Evolutionary conservation across 2,329 filamentous ascomycete genomes (phyloP).

Genomic region (Celoporthe dispersa): DNA sequence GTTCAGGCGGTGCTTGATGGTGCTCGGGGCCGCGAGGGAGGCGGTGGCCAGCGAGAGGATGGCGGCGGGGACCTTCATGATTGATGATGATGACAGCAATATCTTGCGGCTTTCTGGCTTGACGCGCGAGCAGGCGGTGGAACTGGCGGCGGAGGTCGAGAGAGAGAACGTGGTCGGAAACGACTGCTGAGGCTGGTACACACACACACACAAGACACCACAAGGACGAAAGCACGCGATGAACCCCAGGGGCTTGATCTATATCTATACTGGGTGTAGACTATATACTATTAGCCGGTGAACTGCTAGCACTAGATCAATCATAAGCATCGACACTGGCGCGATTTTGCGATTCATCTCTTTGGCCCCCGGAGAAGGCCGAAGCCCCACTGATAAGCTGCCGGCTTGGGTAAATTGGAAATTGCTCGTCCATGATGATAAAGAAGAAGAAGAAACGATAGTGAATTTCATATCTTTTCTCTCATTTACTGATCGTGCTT

Average conservation of each 20-base stretch:
- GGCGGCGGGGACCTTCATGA: slow-evolving; percentile 15
- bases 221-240: background rate
- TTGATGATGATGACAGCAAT: background rate
- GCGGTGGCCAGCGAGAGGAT: slow-evolving; percentile 12
- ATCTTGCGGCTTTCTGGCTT: no score
- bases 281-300: background rate
- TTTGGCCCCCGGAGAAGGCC: background rate
- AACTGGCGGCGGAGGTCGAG: background rate
- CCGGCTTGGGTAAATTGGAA: slow-evolving; percentile 6
- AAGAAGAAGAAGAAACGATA: no score
- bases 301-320: background rate
- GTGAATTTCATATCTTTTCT: background rate
- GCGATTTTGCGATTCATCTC: background rate
- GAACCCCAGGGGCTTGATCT: background rate
- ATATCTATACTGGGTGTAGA: background rate
- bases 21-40: slow-evolving; percentile 20
- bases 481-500: background rate
- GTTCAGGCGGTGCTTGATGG: background rate
- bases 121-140: background rate
- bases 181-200: background rate
- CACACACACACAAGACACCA: background rate
- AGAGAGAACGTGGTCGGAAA: no score
- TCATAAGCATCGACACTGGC: background rate
- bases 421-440: background rate
- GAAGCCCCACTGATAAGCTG: slow-evolving; percentile 16